Conservation (phyloP, 2,329 filamentous ascomycete genomes). For the Cryphonectria naterciae region DNA sequence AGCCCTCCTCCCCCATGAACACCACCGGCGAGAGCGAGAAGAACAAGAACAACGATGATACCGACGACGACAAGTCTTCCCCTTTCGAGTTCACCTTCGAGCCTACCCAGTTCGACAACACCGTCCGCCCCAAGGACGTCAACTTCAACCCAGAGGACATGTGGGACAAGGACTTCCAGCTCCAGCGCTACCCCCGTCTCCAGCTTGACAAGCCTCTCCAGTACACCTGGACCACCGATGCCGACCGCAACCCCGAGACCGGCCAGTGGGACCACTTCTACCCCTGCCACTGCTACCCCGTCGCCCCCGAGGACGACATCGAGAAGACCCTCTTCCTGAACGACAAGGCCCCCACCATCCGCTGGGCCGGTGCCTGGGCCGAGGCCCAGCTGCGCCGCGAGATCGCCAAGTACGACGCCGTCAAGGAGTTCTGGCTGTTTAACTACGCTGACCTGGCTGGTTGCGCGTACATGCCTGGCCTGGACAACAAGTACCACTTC, state of each 20-base stretch:
- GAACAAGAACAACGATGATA: neutral
- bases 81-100: neutral
- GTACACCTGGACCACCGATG: slow-evolving; percentile 10
- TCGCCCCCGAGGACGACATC: slow-evolving; percentile 23
- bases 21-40: neutral
- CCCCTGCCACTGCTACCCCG: slow-evolving; percentile 15
- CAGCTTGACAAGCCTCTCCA: slow-evolving; percentile 12
- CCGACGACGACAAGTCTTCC: too few relatives aligned
- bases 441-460: neutral
- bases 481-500: slow-evolving; percentile 20
- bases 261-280: slow-evolving; percentile 5
- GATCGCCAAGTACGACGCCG: slow-evolving; percentile 20
- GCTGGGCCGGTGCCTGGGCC: slow-evolving; percentile 17
- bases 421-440: slow-evolving; percentile 28
- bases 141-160: neutral
- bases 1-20: neutral
- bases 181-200: slow-evolving; percentile 14
- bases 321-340: slow-evolving; percentile 23
- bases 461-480: slow-evolving; percentile 8
- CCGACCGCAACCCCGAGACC: neutral
- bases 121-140: neutral
- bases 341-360: neutral
- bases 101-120: slow-evolving; percentile 3
- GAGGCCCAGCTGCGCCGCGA: slow-evolving; percentile 21
- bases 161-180: slow-evolving; percentile 8